Base-by-base conservation (phyloP, 306 rosid species). In the Ormosia semicastrata region DNA sequence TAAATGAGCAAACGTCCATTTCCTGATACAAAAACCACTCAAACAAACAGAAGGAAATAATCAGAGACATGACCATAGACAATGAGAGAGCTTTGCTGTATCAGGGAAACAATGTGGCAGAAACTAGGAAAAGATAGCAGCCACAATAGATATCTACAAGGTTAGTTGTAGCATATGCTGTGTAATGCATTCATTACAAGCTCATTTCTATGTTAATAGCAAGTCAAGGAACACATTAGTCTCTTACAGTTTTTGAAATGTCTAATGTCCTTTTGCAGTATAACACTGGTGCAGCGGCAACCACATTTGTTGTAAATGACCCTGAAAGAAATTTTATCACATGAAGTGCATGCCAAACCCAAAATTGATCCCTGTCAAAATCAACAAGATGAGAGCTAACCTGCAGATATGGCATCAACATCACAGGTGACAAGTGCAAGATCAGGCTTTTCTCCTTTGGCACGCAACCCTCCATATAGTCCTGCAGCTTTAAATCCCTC, bases 281-380 rank as follows among this genome's bases (percentile, higher is more conserved):
- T n/a, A 95, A 73, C 30, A 95, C 98, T 0, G 99, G 99, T 8
- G 99, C 99, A 76, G 99, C 98, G 6, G 98, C 97, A 66, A 95
- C 99, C 84, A 91, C 91, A 79, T 95, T 95, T 44, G 91, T 90
- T 0, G 99, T 95, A 84, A 95, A 95, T n/a, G 90, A 81, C 15
- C 98, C 99, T 95, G 81, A 6, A 71, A 81, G 68, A 87, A 84
- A 86, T 32, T 29, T 1, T 64, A 56, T 71, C 8, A 37, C 56
- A 64, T 29, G 34, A 67, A 81, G 60, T 65, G 50, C 72, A 66
- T 17, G 24, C 62, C 41, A 81, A 73, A 72, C 62, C 5, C 56
- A 73, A 47, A 75, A 63, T 30, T 12, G 15, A 18, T 9, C 49
- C 8, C 11, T 1, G 54, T 43, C 14, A 59, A 39, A 54, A 67